Evolutionary conservation across 306 rosid genomes (phyloP), one percentile per base, ranked within the genome.

Genomic region (Trifolium dubium): DNA sequence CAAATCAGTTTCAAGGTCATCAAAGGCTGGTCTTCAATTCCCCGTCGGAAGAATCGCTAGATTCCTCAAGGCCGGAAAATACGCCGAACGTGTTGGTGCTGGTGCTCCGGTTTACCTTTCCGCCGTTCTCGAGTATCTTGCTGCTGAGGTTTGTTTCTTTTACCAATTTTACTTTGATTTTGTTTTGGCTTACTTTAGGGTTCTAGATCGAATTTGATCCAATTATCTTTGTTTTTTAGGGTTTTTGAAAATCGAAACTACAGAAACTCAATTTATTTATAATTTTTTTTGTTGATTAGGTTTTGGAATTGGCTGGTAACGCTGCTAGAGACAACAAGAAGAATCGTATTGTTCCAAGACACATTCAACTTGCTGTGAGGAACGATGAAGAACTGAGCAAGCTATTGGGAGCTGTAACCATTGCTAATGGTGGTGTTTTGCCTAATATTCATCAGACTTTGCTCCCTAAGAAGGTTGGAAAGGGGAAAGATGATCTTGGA

Each of bases 241-340:
- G 61, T 55, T 55, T 32, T 3, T 10, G 6, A 0, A 8, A 55
- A 9, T 30, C 3, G 1, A n/a, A 12, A 5, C 2, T 6, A 6
- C 2, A 4, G 70, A 18, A 0, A 3, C 2, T 29, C 23, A 8
- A 11, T 7, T 8, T 30, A 8, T 4, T 11, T 0, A 28, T 10
- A 5, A n/a, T n/a, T n/a, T 3, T 14, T 61, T 2, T 5, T 17
- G 19, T 12, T 63, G 43, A 0, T 43, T 46, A 92, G 98, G 96
- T 88, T 1, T 75, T 92, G 82, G 98, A 92, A 60, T 81, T 90
- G 29, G 98, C 98, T 23, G 98, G 98, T 0, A 92, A 90, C 14
- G 98, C 98, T 5, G 98, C 98, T 0, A 88, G 98, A 46, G 98
- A 92, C 11, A 90, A 90, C 86, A 89, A 89, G 96, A 92, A 90